Percentiles rank a stretch among this genome's conserved stretches.
Conservation (phyloP, 2,329 filamentous ascomycete genomes). For the Hymenoscyphus linearis region DNA sequence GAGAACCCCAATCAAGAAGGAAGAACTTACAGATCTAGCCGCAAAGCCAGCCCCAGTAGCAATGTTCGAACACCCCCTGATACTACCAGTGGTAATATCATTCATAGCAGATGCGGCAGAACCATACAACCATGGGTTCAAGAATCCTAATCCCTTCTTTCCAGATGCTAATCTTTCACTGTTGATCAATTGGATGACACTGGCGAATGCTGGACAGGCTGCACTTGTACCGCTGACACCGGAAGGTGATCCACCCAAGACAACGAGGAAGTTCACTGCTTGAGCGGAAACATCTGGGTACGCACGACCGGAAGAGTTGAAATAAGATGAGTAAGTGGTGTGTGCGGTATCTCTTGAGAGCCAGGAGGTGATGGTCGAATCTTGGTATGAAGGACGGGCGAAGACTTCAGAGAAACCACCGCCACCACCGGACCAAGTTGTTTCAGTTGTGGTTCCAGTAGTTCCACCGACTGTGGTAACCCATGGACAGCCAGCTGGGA, state of each 20-base stretch:
- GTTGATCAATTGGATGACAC: conserved; percentile 57
- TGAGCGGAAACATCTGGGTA: conserved; percentile 51
- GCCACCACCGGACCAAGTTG: conserved; percentile 31
- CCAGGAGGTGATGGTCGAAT: conserved; percentile 37
- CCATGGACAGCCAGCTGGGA: conserved; percentile 47
- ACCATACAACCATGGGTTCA: conserved; percentile 41
- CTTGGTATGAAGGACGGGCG: conserved; percentile 39
- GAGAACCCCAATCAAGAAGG: neutral
- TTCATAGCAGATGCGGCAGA: conserved; percentile 35
- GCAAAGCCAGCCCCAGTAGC: conserved; percentile 22
- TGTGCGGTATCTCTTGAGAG: conserved; percentile 43
- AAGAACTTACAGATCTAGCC: conserved; percentile 19
- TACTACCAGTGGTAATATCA: conserved; percentile 37
- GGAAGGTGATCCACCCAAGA: conserved; percentile 32
- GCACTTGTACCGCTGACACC: conserved; percentile 47
- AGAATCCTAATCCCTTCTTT: conserved; percentile 39
- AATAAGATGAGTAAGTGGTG: conserved; percentile 39
- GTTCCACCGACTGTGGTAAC: conserved; percentile 42
- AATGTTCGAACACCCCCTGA: conserved; percentile 33
- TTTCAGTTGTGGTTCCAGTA: conserved; percentile 24
- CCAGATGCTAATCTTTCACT: conserved; percentile 51
- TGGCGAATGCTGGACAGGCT: conserved; percentile 51
- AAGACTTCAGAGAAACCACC: conserved; percentile 41
- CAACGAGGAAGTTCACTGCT: conserved; percentile 48
- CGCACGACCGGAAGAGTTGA: conserved; percentile 42